phyloP scores from a whole-genome alignment of 2,329 filamentous ascomycete genomes.

The Microdochium paspali region DNA sequence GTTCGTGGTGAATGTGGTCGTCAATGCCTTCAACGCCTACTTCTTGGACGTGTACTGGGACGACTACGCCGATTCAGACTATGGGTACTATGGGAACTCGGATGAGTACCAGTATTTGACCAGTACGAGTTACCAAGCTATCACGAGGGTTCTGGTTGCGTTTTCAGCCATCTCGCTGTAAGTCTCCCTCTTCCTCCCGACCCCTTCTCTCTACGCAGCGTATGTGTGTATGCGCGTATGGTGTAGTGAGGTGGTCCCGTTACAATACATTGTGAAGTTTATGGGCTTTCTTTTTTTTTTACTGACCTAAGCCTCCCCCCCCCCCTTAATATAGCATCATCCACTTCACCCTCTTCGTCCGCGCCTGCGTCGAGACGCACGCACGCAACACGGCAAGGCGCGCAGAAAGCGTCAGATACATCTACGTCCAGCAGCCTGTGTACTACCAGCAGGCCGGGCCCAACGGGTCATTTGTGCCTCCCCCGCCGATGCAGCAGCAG shows the following conservation, averaged over 20 bases:
- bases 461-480: too few relatives aligned
- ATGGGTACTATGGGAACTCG: constrained; percentile 4
- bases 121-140: too few relatives aligned
- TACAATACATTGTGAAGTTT: neutral
- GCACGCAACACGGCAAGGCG: constrained; percentile 4
- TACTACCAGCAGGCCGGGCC: neutral
- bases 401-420: constrained; percentile 1
- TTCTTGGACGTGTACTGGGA: constrained; percentile 3
- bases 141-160: constrained; percentile 5
- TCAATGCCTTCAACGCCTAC: constrained; percentile 8
- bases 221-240: too few relatives aligned
- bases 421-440: constrained; percentile 1
- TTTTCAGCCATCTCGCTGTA: constrained; percentile 9
- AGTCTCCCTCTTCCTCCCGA: constrained; percentile 1
- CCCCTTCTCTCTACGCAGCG: too few relatives aligned
- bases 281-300: neutral
- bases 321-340: constrained; percentile 7
- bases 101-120: neutral
- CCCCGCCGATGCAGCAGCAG: too few relatives aligned
- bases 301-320: neutral
- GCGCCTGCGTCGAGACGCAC: constrained; percentile 10
- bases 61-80: constrained; percentile 6
- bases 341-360: constrained; percentile 14
- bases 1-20: constrained; percentile 6
- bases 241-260: too few relatives aligned